Percentiles rank a stretch among this genome's conserved stretches.
These are phyloP conservation scores for Funneliformis mosseae DNA, from an alignment of 192 early-diverging fungal species.

Conservation along the genomic window DNA sequence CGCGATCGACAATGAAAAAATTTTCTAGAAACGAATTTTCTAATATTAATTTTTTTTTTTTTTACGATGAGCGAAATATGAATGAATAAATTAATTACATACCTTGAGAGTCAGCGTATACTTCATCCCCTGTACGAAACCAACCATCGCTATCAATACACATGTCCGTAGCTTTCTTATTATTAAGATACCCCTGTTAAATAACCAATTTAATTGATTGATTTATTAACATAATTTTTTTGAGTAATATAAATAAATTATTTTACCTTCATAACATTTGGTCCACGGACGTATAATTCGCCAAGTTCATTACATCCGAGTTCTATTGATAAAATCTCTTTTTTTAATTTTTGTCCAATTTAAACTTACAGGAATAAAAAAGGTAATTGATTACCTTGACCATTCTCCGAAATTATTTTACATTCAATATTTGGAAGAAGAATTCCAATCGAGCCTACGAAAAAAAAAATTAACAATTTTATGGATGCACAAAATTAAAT, in stretches of 20 bases:
- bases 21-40: constrained; percentile 20
- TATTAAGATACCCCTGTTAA: constrained; percentile 79
- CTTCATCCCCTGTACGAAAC: constrained; percentile 86
- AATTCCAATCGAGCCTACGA: constrained; percentile 64
- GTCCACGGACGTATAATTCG: constrained; percentile 86
- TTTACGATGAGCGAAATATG: background rate
- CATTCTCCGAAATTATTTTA: constrained; percentile 75
- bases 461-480: constrained; percentile 19
- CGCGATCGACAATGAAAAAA: constrained; percentile 72
- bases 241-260: no score
- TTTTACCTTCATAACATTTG: constrained; percentile 78
- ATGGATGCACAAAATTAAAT: background rate
- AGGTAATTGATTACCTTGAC: constrained; percentile 40
- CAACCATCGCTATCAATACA: constrained; percentile 76
- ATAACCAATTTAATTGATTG: background rate
- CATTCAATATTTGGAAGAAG: constrained; percentile 74
- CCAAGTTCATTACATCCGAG: constrained; percentile 60
- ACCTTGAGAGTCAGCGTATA: constrained; percentile 60
- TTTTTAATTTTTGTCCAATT: background rate
- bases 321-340: constrained; percentile 37
- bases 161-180: constrained; percentile 68
- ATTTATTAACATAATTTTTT: no score
- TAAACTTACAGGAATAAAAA: background rate
- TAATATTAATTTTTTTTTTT: background rate
- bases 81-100: constrained; percentile 36